Evolutionary conservation across 768 basidiomycete genomes (phyloP), one percentile per base, ranked within the genome.

Genomic region (Phlebiopsis flavidoalba): DNA sequence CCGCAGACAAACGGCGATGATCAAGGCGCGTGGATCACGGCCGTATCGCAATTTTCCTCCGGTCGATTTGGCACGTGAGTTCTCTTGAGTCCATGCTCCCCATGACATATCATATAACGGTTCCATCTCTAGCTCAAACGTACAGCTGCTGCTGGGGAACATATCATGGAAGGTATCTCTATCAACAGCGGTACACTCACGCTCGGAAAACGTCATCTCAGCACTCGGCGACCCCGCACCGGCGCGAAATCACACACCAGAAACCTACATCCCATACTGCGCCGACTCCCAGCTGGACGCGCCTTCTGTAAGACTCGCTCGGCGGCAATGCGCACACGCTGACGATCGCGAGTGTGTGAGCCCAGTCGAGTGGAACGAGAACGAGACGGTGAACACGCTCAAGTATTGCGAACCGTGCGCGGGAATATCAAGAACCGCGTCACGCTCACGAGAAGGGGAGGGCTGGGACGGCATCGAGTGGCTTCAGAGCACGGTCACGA

Each of bases 391-490:
- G 61, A 94, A 93, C 70, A 95, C 93, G 14, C 79, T 98, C 72
- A 97, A 97, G 73, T 99, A 98, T 69, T n/a, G 97, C 96, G 36
- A 95, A 97, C 66, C 89, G 97, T 37, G 97, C 97, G 11, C 79
- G 95, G 64, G n/a, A 98, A 97, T 69, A 99, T 99, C 79, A 96
- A 95, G 77, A 99, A 99, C 68, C 82, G 87, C 49, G 95, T 92
- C 2, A 85, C 90, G 36, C 82, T 96, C 96, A 95, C 69, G 93
- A 96, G 75, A 88, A 87, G 68, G 97, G 75, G 93, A 94, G 57
- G 97, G 97, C 11, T 99, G 97, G 97, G 96, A 98, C 64, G 97
- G 98, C 71, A 78, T 98, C 2, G 95, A 98, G 70, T 96, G 97
- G 88, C 75, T 99, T 47, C 97, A 98, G 74, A 84, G 83, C 57